Evolutionary conservation across 257 asterid genomes (phyloP), one percentile per base, ranked within the genome.

Genomic region (Craterostigma plantagineum): DNA sequence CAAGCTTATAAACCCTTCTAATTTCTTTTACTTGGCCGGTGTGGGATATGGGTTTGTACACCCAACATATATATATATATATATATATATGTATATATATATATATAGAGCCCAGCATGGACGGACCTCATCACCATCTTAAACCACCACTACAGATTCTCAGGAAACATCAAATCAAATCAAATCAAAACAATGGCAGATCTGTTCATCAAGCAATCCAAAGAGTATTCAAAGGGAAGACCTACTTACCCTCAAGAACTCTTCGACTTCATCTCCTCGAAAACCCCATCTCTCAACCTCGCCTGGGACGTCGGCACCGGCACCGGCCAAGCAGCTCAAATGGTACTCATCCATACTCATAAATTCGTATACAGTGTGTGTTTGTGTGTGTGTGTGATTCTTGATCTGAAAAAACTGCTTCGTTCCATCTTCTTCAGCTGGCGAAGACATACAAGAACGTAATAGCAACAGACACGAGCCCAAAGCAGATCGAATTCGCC

Each of bases 401-500:
- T 23, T 23, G 30, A 23, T 23, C 4, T 23, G 30, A 6, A 23
- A n/a, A n/a, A 23, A 23, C 30, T 6, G 30, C 6, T 23, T 23
- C 30, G 6, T n/a, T 23, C 30, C n/a, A n/a, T n/a, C n/a, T n/a
- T n/a, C n/a, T n/a, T 23, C 69, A 81, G 94, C 58, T 78, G 35
- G 87, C 94, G 3, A 38, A 50, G 18, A 53, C 58, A 8, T 81
- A 34, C 52, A 48, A 35, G 33, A 34, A 48, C 36, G 52, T 48
- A 16, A 1, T 48, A 34, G 90, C 74, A 49, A 72, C 90, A 8
- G 94, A 82, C 67, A 72, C 72, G 14, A 82, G 92, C 64, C 57
- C 67, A 7, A 69, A 65, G 58, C 85, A 70, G 38, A 71, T 79
- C 4, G 86, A 79, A 42, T 52, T 61, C n/a, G 86, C 92, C 17